Evolutionary conservation across 2,329 filamentous ascomycete genomes (phyloP).

Genomic region (Aspergillus pseudoterreus): DNA sequence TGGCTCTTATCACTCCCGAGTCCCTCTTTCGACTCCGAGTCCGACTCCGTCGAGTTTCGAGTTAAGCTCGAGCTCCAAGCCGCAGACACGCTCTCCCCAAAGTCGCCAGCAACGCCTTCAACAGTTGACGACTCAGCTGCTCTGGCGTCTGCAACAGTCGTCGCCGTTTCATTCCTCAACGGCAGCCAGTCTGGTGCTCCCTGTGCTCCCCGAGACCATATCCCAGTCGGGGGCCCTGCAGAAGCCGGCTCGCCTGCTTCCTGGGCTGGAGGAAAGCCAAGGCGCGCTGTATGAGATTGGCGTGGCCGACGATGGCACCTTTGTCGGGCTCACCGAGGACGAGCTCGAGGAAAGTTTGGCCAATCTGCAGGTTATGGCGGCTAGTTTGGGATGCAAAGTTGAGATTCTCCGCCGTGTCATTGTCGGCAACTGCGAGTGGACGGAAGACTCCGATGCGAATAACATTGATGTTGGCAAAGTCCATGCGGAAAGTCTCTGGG

Average conservation of each 20-base stretch:
- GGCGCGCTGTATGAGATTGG: conserved; percentile 96
- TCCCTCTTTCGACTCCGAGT: conserved; percentile 18
- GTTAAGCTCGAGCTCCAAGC: conserved; percentile 27
- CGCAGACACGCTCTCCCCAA: conserved; percentile 55
- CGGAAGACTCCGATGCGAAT: conserved; percentile 21
- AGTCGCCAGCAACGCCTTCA: conserved; percentile 79
- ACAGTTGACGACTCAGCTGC: conserved; percentile 87
- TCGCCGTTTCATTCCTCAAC: conserved; percentile 84
- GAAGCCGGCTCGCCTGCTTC: conserved; percentile 53
- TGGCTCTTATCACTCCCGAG: conserved; percentile 49
- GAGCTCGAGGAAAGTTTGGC: conserved; percentile 88
- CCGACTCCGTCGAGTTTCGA: conserved; percentile 28
- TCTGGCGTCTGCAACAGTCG: conserved; percentile 94
- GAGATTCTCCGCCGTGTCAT: conserved; percentile 76
- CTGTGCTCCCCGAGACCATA: conserved; percentile 65
- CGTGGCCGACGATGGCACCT: conserved; percentile 87
- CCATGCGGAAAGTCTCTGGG: conserved; percentile 64
- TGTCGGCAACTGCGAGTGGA: conserved; percentile 75
- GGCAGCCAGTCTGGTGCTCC: conserved; percentile 69
- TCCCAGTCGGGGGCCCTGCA: conserved; percentile 55
- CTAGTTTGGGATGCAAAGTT: conserved; percentile 81
- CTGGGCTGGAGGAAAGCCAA: conserved; percentile 86
- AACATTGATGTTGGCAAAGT: conserved; percentile 22
- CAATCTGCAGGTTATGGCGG: conserved; percentile 85
- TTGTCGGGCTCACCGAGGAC: conserved; percentile 82